phyloP scores from a whole-genome alignment of 75 land plant genomes.

The Adiantum capillusveneris region DNA sequence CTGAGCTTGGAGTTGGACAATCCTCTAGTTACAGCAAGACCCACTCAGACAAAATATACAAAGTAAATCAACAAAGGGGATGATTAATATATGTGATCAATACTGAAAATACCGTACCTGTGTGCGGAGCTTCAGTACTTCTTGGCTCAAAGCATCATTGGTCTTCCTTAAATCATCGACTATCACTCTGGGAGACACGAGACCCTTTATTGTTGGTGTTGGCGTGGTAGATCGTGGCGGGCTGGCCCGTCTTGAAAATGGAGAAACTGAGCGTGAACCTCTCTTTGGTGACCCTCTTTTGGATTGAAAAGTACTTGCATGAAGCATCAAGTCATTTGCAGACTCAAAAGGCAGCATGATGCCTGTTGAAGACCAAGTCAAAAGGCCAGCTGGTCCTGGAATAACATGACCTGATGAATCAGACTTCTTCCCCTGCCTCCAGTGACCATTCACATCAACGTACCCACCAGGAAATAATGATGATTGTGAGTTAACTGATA shows the following conservation, averaged over 20 bases:
- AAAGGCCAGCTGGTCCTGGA: conserved; percentile 11
- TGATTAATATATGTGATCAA: too few relatives aligned
- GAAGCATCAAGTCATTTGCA: conserved; percentile 5
- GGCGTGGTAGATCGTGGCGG: conserved; percentile 49
- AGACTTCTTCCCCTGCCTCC: conserved; percentile 32
- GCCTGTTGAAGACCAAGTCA: not conserved
- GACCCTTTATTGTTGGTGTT: conserved; percentile 22
- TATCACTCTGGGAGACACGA: conserved; percentile 29
- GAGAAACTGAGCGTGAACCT: conserved; percentile 52
- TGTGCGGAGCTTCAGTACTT: conserved; percentile 38
- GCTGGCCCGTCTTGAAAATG: conserved; percentile 42
- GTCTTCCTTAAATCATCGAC: conserved; percentile 47
- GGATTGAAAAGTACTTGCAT: conserved; percentile 4
- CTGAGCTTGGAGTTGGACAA: too few relatives aligned
- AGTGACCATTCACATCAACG: conserved; percentile 5
- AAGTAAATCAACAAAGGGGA: too few relatives aligned
- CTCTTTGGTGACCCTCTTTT: conserved; percentile 9
- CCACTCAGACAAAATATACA: too few relatives aligned
- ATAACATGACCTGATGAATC: conserved; percentile 21
- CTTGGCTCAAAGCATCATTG: conserved; percentile 49
- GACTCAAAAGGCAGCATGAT: conserved; percentile 1
- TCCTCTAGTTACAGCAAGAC: too few relatives aligned
- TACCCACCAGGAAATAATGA: not conserved
- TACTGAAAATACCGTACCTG: conserved; percentile 40
- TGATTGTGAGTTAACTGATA: not conserved